These are phyloP conservation scores for Sarcomyxa edulis DNA, from an alignment of 768 basidiomycete species.

Conservation along the genomic window DNA sequence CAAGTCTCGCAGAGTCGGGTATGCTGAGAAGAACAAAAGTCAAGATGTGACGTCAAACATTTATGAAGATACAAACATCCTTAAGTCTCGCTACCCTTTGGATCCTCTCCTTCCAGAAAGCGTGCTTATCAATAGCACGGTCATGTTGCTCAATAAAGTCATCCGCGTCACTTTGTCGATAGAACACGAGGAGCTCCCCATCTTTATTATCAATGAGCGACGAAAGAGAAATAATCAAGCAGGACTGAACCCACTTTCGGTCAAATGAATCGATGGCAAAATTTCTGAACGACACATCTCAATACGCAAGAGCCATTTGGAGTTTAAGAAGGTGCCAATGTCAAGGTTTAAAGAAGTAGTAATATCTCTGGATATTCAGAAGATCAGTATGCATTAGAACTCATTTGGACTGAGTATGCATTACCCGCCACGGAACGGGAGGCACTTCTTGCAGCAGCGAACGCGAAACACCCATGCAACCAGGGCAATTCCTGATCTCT, in stretches of 20 bases:
- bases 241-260: no score
- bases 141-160: no score
- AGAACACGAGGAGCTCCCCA: no score
- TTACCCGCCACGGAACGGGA: no score
- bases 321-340: background rate
- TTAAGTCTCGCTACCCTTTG: background rate
- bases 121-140: no score
- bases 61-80: background rate
- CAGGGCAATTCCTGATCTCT: slow-evolving; percentile 3
- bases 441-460: slow-evolving; percentile 14
- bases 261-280: background rate
- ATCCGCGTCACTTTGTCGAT: no score
- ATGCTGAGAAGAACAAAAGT: slow-evolving; percentile 8
- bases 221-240: no score
- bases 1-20: slow-evolving; percentile 11
- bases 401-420: slow-evolving; percentile 12
- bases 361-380: background rate
- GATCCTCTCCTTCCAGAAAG: background rate
- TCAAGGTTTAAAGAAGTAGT: slow-evolving; percentile 2
- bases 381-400: background rate
- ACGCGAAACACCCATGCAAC: slow-evolving; percentile 12
- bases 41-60: background rate
- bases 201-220: no score
- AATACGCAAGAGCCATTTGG: background rate
- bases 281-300: background rate